Percentiles rank a stretch among this genome's conserved stretches.
Evolutionary conservation across 768 basidiomycete genomes (phyloP).

Genomic region (Hypholoma sublateritium): DNA sequence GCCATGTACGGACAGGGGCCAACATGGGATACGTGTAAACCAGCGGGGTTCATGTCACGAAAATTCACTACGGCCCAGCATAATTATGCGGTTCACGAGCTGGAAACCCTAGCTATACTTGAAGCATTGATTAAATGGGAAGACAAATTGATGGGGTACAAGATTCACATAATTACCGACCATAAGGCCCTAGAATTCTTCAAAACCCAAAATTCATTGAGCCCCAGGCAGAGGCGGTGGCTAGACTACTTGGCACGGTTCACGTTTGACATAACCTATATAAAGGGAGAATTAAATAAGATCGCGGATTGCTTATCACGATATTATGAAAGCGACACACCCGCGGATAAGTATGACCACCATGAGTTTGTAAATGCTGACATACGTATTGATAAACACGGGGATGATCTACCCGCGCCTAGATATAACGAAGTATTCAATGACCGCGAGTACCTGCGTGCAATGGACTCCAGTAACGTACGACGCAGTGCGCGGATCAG

Average conservation of each 20-base stretch:
- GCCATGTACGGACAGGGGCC: no score
- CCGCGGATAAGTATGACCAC: constrained; percentile 9
- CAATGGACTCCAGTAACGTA: background rate
- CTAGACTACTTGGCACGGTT: constrained; percentile 12
- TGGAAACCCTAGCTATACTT: constrained; percentile 37
- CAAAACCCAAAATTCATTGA: constrained; percentile 22
- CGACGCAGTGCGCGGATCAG: background rate
- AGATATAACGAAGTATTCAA: constrained; percentile 14
- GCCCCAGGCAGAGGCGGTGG: constrained; percentile 10
- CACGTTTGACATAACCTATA: constrained; percentile 15
- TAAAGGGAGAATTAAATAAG: constrained; percentile 15
- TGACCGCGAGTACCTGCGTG: background rate
- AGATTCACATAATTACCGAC: constrained; percentile 32
- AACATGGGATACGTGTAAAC: no score
- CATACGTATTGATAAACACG: constrained; percentile 14
- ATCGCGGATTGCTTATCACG: constrained; percentile 13
- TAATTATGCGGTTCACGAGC: constrained; percentile 19
- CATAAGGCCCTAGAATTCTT: constrained; percentile 32
- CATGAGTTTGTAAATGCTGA: constrained; percentile 23
- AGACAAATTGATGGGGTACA: constrained; percentile 26
- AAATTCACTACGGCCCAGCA: constrained; percentile 32
- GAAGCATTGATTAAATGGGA: constrained; percentile 32
- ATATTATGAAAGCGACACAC: constrained; percentile 25
- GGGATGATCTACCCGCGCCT: constrained; percentile 16
- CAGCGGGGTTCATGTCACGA: constrained; percentile 26